These are phyloP conservation scores for Cylindrodendrum hubeiense DNA, from an alignment of 2,329 filamentous ascomycete genomes.

Conservation along the genomic window DNA sequence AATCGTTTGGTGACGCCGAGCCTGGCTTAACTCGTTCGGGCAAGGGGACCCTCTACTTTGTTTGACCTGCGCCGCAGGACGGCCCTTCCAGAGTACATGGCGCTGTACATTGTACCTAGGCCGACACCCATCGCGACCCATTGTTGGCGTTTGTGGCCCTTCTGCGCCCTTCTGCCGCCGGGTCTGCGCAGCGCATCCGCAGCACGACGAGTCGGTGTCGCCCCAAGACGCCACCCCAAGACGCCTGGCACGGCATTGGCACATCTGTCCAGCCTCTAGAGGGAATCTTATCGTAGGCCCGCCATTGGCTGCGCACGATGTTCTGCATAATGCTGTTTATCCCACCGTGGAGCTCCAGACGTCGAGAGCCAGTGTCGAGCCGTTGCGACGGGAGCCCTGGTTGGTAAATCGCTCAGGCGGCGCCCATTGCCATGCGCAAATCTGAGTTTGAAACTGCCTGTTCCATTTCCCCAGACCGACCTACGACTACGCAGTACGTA, in stretches of 20 bases:
- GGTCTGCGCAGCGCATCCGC: not conserved
- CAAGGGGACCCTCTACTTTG: conserved; percentile 36
- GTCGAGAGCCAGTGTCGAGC: conserved; percentile 29
- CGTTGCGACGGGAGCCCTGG: conserved; percentile 32
- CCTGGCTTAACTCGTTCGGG: conserved; percentile 32
- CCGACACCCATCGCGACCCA: not conserved
- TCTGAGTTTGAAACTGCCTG: conserved; percentile 32
- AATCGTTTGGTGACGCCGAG: conserved; percentile 42
- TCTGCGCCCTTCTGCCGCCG: not conserved
- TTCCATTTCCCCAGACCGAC: conserved; percentile 43
- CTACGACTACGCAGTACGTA: not conserved
- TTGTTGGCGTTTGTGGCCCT: too few relatives aligned
- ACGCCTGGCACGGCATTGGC: conserved; percentile 35
- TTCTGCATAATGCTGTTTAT: conserved; percentile 52
- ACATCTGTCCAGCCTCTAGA: conserved; percentile 27
- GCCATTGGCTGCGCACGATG: conserved; percentile 45
- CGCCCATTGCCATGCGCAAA: conserved; percentile 18
- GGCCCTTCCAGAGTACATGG: conserved; percentile 16
- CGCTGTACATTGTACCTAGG: not conserved
- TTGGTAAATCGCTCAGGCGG: conserved; percentile 43
- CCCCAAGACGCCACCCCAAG: conserved; percentile 37
- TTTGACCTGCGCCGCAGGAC: conserved; percentile 33
- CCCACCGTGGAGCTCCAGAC: conserved; percentile 36
- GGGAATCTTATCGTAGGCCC: conserved; percentile 45
- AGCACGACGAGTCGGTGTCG: conserved; percentile 12